Base-by-base conservation (phyloP, 805 yeast species). In the Candida ovalis region DNA sequence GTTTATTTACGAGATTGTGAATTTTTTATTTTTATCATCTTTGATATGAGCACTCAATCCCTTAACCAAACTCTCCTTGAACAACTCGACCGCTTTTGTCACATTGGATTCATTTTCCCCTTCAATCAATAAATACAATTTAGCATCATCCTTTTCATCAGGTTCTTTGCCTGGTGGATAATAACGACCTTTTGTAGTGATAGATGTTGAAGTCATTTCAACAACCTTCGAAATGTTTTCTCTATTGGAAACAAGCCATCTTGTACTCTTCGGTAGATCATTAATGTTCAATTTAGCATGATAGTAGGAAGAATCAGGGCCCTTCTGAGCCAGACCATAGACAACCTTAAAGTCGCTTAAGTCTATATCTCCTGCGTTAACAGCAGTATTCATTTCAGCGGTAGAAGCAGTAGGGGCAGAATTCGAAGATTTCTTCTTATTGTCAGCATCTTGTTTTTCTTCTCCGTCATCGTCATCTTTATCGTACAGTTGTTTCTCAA, bases 181-280 rank as follows among this genome's bases (percentile, higher is more conserved):
- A 60, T 70, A 90, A 52, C 77, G 80, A 15, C 99, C 99, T 60
- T 82, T 87, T 46, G 82, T 80, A 1, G 97, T 90, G 40, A 91
- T 80, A 5, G 96, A 81, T 3, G 89, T 80, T 1, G 83, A 77
- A 0, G 94, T 83, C 42, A 80, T 70, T 44, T 89, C 96, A 40
- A 80, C 81, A 41, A 90, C 76, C 57, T 78, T 78, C 1, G 78
- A 64, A 36, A 85, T 69, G 40, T 80, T 82, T 1, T 84, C 83
- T 32, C 84, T 76, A 56, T 82, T 84, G 3, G 90, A 80, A 2
- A 86, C 87, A 47, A 72, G 73, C 95, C 95, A 86, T 58, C 96
- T 71, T 0, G 86, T 87, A 23, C 75, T 72, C 59, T 86, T 89
- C 0, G 98, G 96, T 30, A 87, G 72, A 63, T 94, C 97, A 56